Base-by-base conservation (phyloP, 352 stramenopile species). In the Phytopythium mirpurense region DNA sequence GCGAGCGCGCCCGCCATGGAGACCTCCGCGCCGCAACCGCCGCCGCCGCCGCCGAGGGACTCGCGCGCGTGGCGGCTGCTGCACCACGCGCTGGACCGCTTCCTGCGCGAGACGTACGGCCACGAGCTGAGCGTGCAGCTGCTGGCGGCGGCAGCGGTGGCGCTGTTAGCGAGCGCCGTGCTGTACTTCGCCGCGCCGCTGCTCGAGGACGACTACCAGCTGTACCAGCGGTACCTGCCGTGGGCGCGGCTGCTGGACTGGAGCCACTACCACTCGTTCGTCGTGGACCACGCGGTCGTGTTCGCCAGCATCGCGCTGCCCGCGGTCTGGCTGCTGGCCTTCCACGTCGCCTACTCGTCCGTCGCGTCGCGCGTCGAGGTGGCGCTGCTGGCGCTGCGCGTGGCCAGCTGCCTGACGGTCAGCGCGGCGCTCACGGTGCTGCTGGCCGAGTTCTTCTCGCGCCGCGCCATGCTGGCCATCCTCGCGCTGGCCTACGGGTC, bases 381-480 rank as follows among this genome's bases (percentile, higher is more conserved):
- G 31, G 74, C 72, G 27, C 59, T 91, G 49, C 54, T 90, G 16
- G 23, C 76, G 24, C 54, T 93, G 56, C 76, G 80, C 19, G 53
- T 89, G 44, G 63, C 77, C 26, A 89, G 71, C 67, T 88, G 76
- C 57, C 45, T 78, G 43, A 86, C 68, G 2, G 65, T 91, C 41
- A 81, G 72, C 59, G 71, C 73, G 23, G 72, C 81, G 19, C 65
- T 94, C 53, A 92, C 78, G 1, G 79, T 91, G 21, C 73, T 92
- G 27, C 57, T 94, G 7, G 76, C 77, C 37, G 83, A 94, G 57
- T 89, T 87, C 51, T 70, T 92, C 36, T 88, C 79, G 16, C 68
- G 77, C 5, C 68, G 81, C 40, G 70, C 86, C n/a, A 86, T 83
- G 66, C 55, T 94, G 50, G 80, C 83, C 3, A 50, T 89, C 11